Evolutionary conservation across 805 yeast genomes (phyloP), one percentile per base, ranked within the genome.

Genomic region (Cyberlindnera veronae): DNA sequence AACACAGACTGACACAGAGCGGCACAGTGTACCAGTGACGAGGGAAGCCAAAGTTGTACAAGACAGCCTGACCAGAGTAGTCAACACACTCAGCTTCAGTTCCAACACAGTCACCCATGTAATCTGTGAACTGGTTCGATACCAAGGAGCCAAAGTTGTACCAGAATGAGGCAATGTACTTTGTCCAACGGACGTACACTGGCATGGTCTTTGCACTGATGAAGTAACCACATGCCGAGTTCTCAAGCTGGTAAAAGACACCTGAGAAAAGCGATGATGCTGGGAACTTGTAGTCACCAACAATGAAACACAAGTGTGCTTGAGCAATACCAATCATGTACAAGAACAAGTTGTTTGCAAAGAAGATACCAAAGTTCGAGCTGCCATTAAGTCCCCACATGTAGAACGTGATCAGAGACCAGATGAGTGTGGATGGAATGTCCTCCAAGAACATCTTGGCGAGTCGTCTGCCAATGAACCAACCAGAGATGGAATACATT

Each of bases 141-240:
- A 73, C 52, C 43, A 81, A 55, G 2, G 80, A 79, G 1, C 93
- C 93, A 61, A 83, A 84, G 0, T 80, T 81, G 54, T 83, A 87
- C 86, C 90, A 88, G 38, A 83, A 71, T 53, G 76, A 82, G 0
- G 91, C 80, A 39, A 81, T 65, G 60, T 84, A 87, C 57, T 82
- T 84, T 6, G 81, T 72, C 96, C 96, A 87, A 26, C 87, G 70
- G 6, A 87, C 95, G 53, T 88, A 88, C 2, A 84, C 95, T 0
- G 95, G 95, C 79, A 86, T 72, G 1, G 76, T 71, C 13, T 70
- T 68, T 0, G 89, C 76, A 59, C 84, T 85, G 17, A 81, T 84
- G 54, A 83, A 86, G 61, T 77, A 84, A 1, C 95, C 96, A 58
- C 87, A 81, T 0, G 87, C 86, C 71, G 84, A 75, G 38, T 85